Evolutionary conservation across 1,139 yeast genomes (phyloP), one percentile per base, ranked within the genome.

Genomic region (Chernovozyma aurita): DNA sequence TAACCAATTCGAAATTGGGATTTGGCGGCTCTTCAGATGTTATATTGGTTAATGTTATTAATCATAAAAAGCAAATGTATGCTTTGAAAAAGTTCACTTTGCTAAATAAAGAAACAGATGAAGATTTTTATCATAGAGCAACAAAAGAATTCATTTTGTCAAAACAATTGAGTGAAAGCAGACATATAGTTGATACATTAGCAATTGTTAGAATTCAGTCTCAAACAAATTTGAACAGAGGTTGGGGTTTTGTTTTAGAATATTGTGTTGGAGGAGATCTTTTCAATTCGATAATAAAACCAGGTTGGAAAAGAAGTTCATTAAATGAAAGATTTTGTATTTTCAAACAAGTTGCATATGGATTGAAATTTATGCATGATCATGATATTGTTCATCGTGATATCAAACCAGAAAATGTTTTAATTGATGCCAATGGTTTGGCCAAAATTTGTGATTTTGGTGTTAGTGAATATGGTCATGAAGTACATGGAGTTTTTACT

Each of bases 361-460:
- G 80, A 0, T 44, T 76, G 33, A 69, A 70, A 43, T 75, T 53
- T 42, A 54, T 80, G 40, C 87, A 81, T 51, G 75, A 72, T 31
- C 52, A 63, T 37, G 83, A 74, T 53, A 66, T 79, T 25, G 78
- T 73, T 18, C 87, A 81, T 50, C 65, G 80, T 28, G 88, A 81
- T 58, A 55, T 81, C 42, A 81, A 81, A 52, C 81, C 87, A 1
- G 83, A 81, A 41, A 81, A 81, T 48, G 60, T 81, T 11, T 62
- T 81, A 35, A 50, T 81, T 27, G 73, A 75, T 39, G 58, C 58
- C 18, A 62, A 69, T 41, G 92, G 92, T 2, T 53, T 80, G 22
- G 77, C 81, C 32, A 82, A 83, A 50, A 57, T 84, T 26, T 81
- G 88, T 34, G 94, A 84, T 61, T 84, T 83, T 57, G 94, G 94